Percentiles rank a stretch among this genome's conserved stretches.
Conservation (phyloP, 495 filamentous ascomycete species). For the Penicillium pulvis region DNA sequence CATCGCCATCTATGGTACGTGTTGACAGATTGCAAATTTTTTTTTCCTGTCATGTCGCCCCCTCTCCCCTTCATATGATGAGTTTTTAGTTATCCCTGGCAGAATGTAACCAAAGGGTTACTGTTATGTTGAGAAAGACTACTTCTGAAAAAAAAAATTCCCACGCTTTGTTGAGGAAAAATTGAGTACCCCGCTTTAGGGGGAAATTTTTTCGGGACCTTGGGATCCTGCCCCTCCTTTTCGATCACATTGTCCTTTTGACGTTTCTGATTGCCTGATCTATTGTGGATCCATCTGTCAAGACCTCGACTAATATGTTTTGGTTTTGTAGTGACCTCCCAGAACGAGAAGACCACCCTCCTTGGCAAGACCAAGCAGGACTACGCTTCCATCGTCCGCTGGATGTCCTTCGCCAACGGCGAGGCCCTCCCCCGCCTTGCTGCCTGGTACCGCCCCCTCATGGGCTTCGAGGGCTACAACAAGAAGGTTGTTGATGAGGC, state of each 20-base stretch:
- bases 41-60: conserved; percentile 2
- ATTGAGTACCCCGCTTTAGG: conserved; percentile 38
- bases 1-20: conserved; percentile 96
- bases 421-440: conserved; percentile 77
- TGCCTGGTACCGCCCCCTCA: conserved; percentile 85
- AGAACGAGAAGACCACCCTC: conserved; percentile 99
- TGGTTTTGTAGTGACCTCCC: conserved; percentile 77
- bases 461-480: conserved; percentile 86
- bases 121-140: conserved; percentile 73
- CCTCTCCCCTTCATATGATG: conserved; percentile 63
- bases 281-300: conserved; percentile 17
- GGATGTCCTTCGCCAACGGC: conserved; percentile 90
- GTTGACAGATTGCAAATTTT: conserved; percentile 14
- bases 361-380: conserved; percentile 99
- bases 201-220: conserved; percentile 24
- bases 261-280: conserved; percentile 22
- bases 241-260: conserved; percentile 1
- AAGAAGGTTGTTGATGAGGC: conserved; percentile 92
- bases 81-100: conserved; percentile 99
- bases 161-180: conserved; percentile 12
- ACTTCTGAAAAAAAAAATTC: conserved; percentile 56
- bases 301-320: conserved; percentile 31
- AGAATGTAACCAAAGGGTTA: conserved; percentile 54
- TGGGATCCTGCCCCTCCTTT: conserved; percentile 12
- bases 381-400: conserved; percentile 95